Conservation (phyloP, 1,284 basidiomycete genomes). For the Ceratobasidium theobromae region DNA sequence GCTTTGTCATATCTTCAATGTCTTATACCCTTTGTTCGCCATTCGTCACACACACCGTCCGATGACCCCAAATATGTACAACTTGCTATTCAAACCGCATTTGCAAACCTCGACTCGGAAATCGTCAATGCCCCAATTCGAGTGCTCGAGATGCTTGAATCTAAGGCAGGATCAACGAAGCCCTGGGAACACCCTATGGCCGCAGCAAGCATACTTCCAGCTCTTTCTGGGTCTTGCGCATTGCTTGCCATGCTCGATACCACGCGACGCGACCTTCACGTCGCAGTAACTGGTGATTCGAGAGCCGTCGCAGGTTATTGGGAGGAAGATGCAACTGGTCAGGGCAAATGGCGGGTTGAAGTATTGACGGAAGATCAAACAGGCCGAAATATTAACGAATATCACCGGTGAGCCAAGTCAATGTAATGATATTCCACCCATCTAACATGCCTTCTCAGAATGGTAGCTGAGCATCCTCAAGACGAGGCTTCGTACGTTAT, state of each 20-base stretch:
- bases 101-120: conserved; percentile 75
- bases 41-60: conserved; percentile 43
- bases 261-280: conserved; percentile 75
- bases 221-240: conserved; percentile 83
- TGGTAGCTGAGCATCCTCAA: conserved; percentile 85
- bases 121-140: conserved; percentile 76
- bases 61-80: conserved; percentile 66
- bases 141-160: conserved; percentile 54
- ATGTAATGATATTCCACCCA: neutral
- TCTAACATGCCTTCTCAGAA: conserved; percentile 51
- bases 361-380: conserved; percentile 95
- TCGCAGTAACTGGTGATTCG: conserved; percentile 92
- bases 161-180: conserved; percentile 41
- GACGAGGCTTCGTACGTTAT: conserved; percentile 83
- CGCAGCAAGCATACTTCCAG: conserved; percentile 71
- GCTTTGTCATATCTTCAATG: conserved; percentile 46
- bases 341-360: conserved; percentile 81
- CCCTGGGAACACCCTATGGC: conserved; percentile 59
- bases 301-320: conserved; percentile 95
- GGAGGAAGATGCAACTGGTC: conserved; percentile 62
- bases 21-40: conserved; percentile 47
- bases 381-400: conserved; percentile 84
- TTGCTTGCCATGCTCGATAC: conserved; percentile 85
- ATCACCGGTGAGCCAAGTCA: conserved; percentile 54
- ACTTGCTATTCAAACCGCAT: conserved; percentile 74